A percentile compares a stretch with the other conserved stretches of the same genome.
Evolutionary conservation across 148 eudicot species (phyloP).

Genomic region (Silene uniflora): DNA sequence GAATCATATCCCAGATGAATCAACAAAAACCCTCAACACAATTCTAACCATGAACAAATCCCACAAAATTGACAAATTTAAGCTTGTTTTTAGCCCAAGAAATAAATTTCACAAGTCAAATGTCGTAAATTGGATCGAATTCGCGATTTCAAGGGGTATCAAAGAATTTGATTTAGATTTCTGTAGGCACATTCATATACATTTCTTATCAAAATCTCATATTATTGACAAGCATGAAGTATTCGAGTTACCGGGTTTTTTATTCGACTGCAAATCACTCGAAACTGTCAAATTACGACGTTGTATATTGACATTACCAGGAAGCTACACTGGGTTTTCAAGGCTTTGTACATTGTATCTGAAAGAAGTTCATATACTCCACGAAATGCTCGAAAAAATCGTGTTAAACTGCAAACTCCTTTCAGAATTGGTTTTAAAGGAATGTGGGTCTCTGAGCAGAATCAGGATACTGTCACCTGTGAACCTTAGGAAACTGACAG

Average conservation of each 20-base stretch:
- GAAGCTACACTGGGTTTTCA: constrained; percentile 15
- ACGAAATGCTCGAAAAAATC: constrained; percentile 27
- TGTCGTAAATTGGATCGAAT: constrained; percentile 26
- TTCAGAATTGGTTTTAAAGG: constrained; percentile 26
- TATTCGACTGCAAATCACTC: constrained; percentile 22
- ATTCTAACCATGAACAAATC: constrained; percentile 14
- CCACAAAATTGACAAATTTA: constrained; percentile 23
- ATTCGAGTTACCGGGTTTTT: constrained; percentile 28
- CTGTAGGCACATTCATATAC: constrained; percentile 28
- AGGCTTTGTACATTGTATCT: constrained; percentile 20
- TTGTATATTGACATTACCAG: constrained; percentile 27
- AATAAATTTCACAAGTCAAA: constrained; percentile 18
- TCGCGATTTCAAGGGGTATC: constrained; percentile 21
- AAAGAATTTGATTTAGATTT: constrained; percentile 31
- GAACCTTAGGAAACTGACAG: constrained; percentile 25
- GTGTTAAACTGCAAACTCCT: constrained; percentile 18
- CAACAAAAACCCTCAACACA: constrained; percentile 15
- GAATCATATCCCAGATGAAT: too few species aligned
- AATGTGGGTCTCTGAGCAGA: constrained; percentile 26
- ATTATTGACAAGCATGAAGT: constrained; percentile 22
- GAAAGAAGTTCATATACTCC: constrained; percentile 27
- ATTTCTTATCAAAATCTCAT: constrained; percentile 24
- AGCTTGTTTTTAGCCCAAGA: constrained; percentile 33
- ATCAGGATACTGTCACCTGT: constrained; percentile 19
- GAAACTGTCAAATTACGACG: constrained; percentile 20